These are phyloP conservation scores for Paecilomyces sp. DNA, from an alignment of 2,329 filamentous ascomycete genomes.

Conservation along the genomic window DNA sequence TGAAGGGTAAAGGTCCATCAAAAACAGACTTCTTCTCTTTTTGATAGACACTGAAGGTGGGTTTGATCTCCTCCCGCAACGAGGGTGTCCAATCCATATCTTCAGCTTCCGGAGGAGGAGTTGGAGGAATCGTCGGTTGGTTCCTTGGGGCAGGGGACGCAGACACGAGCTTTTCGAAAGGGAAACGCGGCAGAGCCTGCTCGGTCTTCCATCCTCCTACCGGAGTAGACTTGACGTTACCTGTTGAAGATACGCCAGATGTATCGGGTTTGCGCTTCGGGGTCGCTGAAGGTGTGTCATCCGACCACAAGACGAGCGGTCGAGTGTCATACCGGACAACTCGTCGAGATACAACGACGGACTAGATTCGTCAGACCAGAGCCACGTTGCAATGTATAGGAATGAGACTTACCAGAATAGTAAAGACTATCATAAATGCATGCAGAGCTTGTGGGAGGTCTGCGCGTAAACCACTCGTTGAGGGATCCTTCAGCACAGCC, in stretches of 20 bases:
- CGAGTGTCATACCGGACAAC: slow-evolving; percentile 33
- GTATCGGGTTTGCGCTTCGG: slow-evolving; percentile 14
- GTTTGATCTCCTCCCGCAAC: slow-evolving; percentile 25
- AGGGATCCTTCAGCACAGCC: slow-evolving; percentile 35
- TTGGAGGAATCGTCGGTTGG: slow-evolving; percentile 22
- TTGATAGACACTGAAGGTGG: slow-evolving; percentile 21
- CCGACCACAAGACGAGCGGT: slow-evolving; percentile 36
- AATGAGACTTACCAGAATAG: slow-evolving; percentile 23
- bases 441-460: slow-evolving; percentile 28
- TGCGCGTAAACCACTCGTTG: slow-evolving; percentile 23
- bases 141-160: slow-evolving; percentile 13
- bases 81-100: slow-evolving; percentile 48
- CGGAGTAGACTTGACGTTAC: slow-evolving; percentile 6
- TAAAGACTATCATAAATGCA: slow-evolving; percentile 32
- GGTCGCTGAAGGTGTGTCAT: slow-evolving; percentile 24
- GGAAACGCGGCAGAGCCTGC: slow-evolving; percentile 23
- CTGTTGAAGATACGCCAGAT: slow-evolving; percentile 10
- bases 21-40: slow-evolving; percentile 21
- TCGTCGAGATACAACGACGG: slow-evolving; percentile 28
- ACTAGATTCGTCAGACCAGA: slow-evolving; percentile 16
- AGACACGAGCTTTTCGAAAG: slow-evolving; percentile 33
- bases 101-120: slow-evolving; percentile 34
- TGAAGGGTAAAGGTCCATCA: slow-evolving; percentile 34
- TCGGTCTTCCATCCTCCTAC: slow-evolving; percentile 10
- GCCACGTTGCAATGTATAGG: not conserved